Evolutionary conservation across 2,329 filamentous ascomycete genomes (phyloP).

Genomic region (Trichoderma brevicompactum): DNA sequence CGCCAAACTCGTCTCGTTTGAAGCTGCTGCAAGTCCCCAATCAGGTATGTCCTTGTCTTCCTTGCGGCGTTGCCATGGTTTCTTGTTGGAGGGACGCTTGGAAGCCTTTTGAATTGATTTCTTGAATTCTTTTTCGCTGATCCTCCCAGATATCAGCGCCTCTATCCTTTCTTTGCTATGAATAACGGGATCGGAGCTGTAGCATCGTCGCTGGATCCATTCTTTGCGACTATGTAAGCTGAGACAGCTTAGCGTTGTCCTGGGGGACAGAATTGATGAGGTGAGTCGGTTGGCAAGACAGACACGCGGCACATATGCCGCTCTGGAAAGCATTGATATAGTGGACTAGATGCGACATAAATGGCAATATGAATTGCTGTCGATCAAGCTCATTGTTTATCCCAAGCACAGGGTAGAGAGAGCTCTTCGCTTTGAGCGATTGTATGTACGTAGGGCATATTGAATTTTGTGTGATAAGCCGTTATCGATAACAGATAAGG

Average conservation of each 20-base stretch:
- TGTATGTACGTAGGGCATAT: background rate
- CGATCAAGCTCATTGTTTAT: no score
- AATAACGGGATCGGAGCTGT: slow-evolving; percentile 35
- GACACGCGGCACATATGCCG: slow-evolving; percentile 40
- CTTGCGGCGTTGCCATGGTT: slow-evolving; percentile 11
- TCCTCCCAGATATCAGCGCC: slow-evolving; percentile 33
- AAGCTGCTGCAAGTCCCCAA: slow-evolving; percentile 27
- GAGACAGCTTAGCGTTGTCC: background rate
- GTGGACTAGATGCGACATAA: slow-evolving; percentile 24
- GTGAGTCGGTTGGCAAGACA: slow-evolving; percentile 40
- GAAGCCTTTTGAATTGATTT: background rate
- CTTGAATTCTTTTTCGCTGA: slow-evolving; percentile 8
- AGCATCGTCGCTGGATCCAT: slow-evolving; percentile 31
- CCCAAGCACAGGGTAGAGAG: background rate
- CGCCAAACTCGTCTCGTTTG: background rate
- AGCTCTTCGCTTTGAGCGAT: background rate
- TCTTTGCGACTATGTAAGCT: slow-evolving; percentile 1
- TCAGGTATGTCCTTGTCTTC: slow-evolving; percentile 25
- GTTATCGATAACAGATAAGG: slow-evolving; percentile 36
- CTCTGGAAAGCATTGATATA: slow-evolving; percentile 44
- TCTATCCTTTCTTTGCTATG: slow-evolving; percentile 36
- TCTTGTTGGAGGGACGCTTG: background rate
- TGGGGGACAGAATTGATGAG: slow-evolving; percentile 2
- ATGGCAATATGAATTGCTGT: background rate
- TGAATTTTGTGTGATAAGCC: slow-evolving; percentile 25